Base-by-base conservation (phyloP, 148 eudicot genomes). In the Cornus florida region DNA sequence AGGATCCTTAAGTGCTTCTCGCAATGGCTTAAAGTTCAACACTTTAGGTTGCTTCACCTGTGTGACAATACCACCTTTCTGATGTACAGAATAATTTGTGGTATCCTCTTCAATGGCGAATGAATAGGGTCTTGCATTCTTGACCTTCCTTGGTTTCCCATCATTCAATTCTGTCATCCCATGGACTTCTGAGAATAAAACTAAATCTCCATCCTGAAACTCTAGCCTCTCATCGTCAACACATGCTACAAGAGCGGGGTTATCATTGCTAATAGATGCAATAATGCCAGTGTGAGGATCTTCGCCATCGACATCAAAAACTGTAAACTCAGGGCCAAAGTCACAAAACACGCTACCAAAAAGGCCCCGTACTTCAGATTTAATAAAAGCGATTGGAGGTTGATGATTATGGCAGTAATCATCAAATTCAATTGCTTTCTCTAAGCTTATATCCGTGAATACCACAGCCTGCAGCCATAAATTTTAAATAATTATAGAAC, bases 151-250 rank as follows among this genome's bases (percentile, higher is more conserved):
- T 23, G 93, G 93, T 70, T 86, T 92, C 41, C 93, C 97, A 81
- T 92, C 93, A 84, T 89, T 92, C 71, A 92, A 41, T 84, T 92
- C 93, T 23, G 90, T 86, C 97, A 92, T 89, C 17, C 93, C 97
- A 38, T 77, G 85, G n/a, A 92, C 87, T 84, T 90, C 97, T 7
- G 97, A 90, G 74, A 92, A 92, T 20, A 86, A 78, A 76, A 92
- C 97, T 50, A 89, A 83, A 82, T 92, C 93, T 39, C 97, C 97
- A 79, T 92, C 97, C 83, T 90, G 88, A 81, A 92, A 92, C 80
- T 90, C 93, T 82, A 89, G 88, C 76, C 92, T 83, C 86, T 90
- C 93, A 72, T 92, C 97, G 82, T 92, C 97, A 84, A 92, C 92
- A 87, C 93, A 90, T 41, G 90, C 68, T 68, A 90, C 81, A 23